A percentile compares a stretch with the other conserved stretches of the same genome.
Conservation (phyloP, 108 stramenopile genomes). For the Schizochytrium sp. region DNA sequence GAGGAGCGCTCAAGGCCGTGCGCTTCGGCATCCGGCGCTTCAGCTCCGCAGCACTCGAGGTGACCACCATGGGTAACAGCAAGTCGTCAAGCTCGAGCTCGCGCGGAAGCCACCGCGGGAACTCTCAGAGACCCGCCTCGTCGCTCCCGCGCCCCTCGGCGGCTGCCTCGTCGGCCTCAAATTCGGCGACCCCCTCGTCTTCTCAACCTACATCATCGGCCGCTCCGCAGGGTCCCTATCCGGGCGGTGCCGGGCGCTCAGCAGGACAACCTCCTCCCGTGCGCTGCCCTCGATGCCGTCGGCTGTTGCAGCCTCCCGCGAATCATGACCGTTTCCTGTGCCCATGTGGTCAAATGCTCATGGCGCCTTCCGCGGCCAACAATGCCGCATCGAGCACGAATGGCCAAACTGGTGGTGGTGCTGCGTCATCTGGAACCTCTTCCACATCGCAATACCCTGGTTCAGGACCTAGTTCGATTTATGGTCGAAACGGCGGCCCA, state of each 20-base stretch:
- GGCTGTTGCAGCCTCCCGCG: slow-evolving; percentile 35
- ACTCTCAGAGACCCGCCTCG: too few species aligned
- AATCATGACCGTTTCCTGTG: slow-evolving; percentile 48
- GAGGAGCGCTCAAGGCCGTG: too few species aligned
- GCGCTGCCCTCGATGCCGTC: slow-evolving; percentile 58
- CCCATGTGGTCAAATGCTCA: slow-evolving; percentile 57
- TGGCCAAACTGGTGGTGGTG: not conserved
- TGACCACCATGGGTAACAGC: too few species aligned
- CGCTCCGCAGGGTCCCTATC: not conserved
- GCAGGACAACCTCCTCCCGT: slow-evolving; percentile 23
- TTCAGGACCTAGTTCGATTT: not conserved
- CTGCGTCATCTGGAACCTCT: slow-evolving; percentile 1
- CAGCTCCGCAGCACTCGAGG: too few species aligned
- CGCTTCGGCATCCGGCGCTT: too few species aligned
- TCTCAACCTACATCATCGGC: not conserved
- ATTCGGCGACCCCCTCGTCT: not conserved
- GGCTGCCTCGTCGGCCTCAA: too few species aligned
- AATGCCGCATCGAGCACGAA: not conserved
- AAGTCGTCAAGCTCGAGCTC: too few species aligned
- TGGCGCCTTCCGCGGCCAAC: slow-evolving; percentile 11
- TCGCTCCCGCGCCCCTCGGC: too few species aligned
- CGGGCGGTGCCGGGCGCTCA: not conserved
- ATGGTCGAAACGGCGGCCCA: not conserved
- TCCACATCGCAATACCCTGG: not conserved
- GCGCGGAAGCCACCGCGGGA: too few species aligned